A percentile compares a stretch with the other conserved stretches of the same genome.
phyloP scores from a whole-genome alignment of 2,329 filamentous ascomycete species.

The Cladophialophora bantiana region DNA sequence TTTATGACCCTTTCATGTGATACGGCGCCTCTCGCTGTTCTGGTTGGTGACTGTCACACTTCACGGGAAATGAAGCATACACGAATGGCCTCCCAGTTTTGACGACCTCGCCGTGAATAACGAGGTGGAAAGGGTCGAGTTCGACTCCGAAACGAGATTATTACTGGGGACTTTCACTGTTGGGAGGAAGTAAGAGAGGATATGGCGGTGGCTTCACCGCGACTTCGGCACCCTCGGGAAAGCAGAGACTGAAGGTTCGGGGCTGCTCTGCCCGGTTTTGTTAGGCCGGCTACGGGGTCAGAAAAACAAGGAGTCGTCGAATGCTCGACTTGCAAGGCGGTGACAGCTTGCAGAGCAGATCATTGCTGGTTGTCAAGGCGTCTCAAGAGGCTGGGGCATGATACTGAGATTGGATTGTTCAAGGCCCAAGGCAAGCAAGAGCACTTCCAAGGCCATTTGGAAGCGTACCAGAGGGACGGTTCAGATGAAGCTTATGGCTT shows the following conservation, averaged over 20 bases:
- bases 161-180: background rate
- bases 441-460: background rate
- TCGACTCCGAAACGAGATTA: conserved; percentile 7
- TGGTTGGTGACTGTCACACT: conserved; percentile 35
- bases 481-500: conserved; percentile 28
- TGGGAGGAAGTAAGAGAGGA: background rate
- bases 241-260: conserved; percentile 3
- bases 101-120: background rate
- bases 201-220: conserved; percentile 35
- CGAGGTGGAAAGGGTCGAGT: conserved; percentile 5
- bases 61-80: conserved; percentile 28
- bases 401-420: background rate
- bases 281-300: background rate
- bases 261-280: conserved; percentile 7
- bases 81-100: conserved; percentile 6
- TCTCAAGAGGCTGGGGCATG: background rate
- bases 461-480: conserved; percentile 16
- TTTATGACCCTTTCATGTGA: conserved; percentile 35
- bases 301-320: background rate
- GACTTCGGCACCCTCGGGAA: conserved; percentile 20
- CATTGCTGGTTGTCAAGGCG: background rate
- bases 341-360: background rate
- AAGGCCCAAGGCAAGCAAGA: background rate
- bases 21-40: conserved; percentile 23
- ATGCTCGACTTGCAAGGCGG: background rate